Base-by-base conservation (phyloP, 257 asterid species). In the Ilex aquifolium region DNA sequence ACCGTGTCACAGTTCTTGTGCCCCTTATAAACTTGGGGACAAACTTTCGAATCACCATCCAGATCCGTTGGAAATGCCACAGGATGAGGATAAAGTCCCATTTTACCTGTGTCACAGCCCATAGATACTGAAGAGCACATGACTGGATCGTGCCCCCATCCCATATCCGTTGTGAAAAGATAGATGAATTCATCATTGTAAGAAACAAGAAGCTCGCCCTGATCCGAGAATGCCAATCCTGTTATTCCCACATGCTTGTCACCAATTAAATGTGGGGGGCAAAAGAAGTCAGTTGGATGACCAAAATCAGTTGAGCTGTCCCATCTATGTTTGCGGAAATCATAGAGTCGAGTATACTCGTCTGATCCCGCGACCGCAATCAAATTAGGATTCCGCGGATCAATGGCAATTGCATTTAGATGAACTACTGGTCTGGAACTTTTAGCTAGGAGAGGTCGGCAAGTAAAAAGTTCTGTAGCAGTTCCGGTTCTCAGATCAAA, bases 191-290 rank as follows among this genome's bases (percentile, higher is more conserved):
- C 97, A 31, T 85, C 83, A 71, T 56, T 76, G 72, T 89, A 92
- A 32, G 99, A 89, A 53, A 85, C 91, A 59, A 92, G 96, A 68
- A 92, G 96, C 79, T 92, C 97, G 63, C 91, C 87, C 76, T 87
- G 86, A 61, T 84, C 90, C 27, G 99, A 92, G 77, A 87, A 92
- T 68, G 97, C 79, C 88, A 92, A 77, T 65, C 97, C 97, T 13
- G 99, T 85, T 73, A 92, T 85, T 31, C 87, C 89, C 57, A 82
- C 95, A 67, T 56, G 67, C 55, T 61, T 75, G 58, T 80, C 86
- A 31, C 79, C 90, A 53, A 75, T 61, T 74, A 92, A 77, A 83
- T 87, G 95, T 32, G 50, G 72, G 60, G 97, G 97, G 62, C 94
- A 85, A 69, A 89, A 89, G 72, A 68, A 76, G 67, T 92, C 83